Evolutionary conservation across 176 grass and related monocot species (phyloP).

Genomic region (Triticum urartu): DNA sequence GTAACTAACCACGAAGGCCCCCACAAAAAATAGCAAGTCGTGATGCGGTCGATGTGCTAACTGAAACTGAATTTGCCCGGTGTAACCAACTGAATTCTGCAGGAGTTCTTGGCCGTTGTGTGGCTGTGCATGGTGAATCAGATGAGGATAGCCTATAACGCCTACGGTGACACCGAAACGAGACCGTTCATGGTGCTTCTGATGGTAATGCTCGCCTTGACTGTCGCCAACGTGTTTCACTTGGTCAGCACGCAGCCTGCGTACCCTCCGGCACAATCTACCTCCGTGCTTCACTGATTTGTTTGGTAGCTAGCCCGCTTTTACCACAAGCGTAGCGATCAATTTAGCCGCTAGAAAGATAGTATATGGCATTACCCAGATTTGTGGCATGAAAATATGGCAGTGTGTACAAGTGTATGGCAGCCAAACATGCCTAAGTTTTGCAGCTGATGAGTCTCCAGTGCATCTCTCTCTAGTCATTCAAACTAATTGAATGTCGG

Average conservation of each 20-base stretch:
- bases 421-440: too few relatives aligned
- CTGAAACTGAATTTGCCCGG: background rate
- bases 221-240: background rate
- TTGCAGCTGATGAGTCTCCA: too few relatives aligned
- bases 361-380: too few relatives aligned
- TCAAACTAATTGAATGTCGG: too few relatives aligned
- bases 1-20: background rate
- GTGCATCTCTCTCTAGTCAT: too few relatives aligned
- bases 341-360: too few relatives aligned
- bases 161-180: background rate
- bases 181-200: background rate
- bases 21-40: background rate
- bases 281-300: too few relatives aligned
- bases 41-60: background rate
- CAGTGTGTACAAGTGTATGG: too few relatives aligned
- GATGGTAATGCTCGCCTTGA: background rate
- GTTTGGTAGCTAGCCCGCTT: too few relatives aligned
- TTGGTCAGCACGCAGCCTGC: background rate
- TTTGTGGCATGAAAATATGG: too few relatives aligned
- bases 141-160: background rate
- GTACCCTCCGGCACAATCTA: too few relatives aligned
- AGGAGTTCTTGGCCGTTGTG: background rate
- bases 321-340: too few relatives aligned
- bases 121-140: background rate
- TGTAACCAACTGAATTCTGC: background rate